Percentiles rank a stretch among this genome's conserved stretches.
Evolutionary conservation across 2,329 filamentous ascomycete species (phyloP).

Genomic region (Leptographium radiaticola): DNA sequence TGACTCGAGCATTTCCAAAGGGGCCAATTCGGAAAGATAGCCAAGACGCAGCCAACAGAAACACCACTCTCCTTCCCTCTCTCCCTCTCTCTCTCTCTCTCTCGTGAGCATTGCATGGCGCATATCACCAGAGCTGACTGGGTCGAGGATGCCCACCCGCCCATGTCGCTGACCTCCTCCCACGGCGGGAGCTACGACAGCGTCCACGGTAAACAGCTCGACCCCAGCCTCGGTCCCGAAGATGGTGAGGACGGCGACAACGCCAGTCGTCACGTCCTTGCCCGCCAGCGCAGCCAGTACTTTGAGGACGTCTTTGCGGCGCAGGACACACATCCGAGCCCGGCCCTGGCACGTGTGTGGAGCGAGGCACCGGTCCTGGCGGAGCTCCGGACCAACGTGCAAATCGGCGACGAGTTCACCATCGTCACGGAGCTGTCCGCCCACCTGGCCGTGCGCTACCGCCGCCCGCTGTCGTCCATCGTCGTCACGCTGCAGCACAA

Average conservation of each 20-base stretch:
- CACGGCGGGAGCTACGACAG: neutral
- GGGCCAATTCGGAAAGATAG: neutral
- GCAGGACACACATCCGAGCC: constrained; percentile 17
- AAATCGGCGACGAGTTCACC: constrained; percentile 64
- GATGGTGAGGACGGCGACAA: too few relatives aligned
- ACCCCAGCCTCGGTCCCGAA: too few relatives aligned
- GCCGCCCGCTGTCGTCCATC: constrained; percentile 59
- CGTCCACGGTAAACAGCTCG: too few relatives aligned
- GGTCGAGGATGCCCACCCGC: neutral
- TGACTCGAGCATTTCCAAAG: too few relatives aligned
- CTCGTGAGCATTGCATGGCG: neutral
- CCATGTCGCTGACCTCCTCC: neutral
- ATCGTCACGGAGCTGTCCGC: constrained; percentile 63
- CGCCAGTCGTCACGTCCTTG: constrained; percentile 8
- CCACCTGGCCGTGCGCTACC: constrained; percentile 61
- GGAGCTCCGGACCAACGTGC: constrained; percentile 50
- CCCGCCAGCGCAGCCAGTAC: constrained; percentile 25
- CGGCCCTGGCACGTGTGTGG: constrained; percentile 31
- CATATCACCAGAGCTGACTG: neutral
- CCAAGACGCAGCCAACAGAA: neutral
- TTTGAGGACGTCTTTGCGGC: constrained; percentile 31
- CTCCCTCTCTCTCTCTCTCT: neutral
- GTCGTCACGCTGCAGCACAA: constrained; percentile 66
- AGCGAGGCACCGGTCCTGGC: constrained; percentile 47
- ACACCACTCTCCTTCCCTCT: neutral